Evolutionary conservation across 2,329 filamentous ascomycete species (phyloP), one percentile per base, ranked within the genome.

Genomic region (Venturia oleaginea): DNA sequence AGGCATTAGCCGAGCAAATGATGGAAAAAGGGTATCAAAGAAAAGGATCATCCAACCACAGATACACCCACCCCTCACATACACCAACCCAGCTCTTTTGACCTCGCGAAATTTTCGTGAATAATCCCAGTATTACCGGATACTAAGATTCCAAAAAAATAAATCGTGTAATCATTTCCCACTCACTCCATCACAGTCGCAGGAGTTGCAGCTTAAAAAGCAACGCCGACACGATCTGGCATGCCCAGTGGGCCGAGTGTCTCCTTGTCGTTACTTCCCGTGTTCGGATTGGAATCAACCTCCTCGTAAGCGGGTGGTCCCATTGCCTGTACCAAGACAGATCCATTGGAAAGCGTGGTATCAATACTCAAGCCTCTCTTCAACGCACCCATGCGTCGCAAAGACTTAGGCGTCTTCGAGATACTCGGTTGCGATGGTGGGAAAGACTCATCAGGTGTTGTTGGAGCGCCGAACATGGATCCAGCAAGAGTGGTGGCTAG

Each of bases 311-410:
- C 62, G 15, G 62, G 62, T 30, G 62, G 62, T n/a, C 30, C 51
- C 15, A 34, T 22, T 10, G 40, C 59, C 24, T 43, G 30, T 19
- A 48, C 59, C 38, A 46, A 19, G 24, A 24, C 40, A 37, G 48
- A 63, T 38, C 62, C 62, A 51, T 63, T 63, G 17, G 62, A 63
- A 13, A 63, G 32, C 13, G 62, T 63, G 30, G 62, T 63, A 32
- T 63, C 62, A 19, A 64, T 61, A 51, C 63, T 64, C 10, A 64
- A 37, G 24, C 63, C 63, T 15, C 55, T 48, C 48, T 63, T 59
- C 24, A 37, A 37, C 11, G n/a, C 17, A 1, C 37, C 59, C 6
- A 22, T 60, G 30, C 62, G 22, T 13, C 62, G 43, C 11, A 55
- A 15, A n/a, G 40, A 17, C 46, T 59, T 46, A n/a, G 62, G 30